Conservation (phyloP, 2,329 filamentous ascomycete genomes). For the Bipolaris victoriae region DNA sequence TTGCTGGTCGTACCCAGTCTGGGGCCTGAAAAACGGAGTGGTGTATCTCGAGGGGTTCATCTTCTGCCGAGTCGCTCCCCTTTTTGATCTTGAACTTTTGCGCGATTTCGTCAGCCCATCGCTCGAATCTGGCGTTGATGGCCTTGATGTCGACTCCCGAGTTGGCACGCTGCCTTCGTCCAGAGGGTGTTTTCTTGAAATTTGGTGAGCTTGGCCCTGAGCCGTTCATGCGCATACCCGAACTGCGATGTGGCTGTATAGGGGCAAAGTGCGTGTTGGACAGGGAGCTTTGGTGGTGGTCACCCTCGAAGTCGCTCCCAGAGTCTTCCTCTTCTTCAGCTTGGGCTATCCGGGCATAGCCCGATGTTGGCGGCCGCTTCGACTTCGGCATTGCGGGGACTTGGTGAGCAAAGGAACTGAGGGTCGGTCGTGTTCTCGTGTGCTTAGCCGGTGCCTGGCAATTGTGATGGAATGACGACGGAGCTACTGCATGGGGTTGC, state of each 20-base stretch:
- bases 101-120: conserved; percentile 98
- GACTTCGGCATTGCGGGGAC: conserved; percentile 37
- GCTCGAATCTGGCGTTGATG: conserved; percentile 92
- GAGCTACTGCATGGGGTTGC: conserved; percentile 27
- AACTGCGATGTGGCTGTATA: conserved; percentile 53
- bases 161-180: conserved; percentile 69
- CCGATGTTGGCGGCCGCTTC: conserved; percentile 54
- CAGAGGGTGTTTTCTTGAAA: conserved; percentile 27
- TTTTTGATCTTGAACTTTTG: conserved; percentile 91
- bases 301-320: conserved; percentile 50
- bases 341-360: conserved; percentile 60
- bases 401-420: conserved; percentile 4
- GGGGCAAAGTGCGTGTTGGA: conserved; percentile 54
- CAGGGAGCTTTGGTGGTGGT: conserved; percentile 45
- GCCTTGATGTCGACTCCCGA: conserved; percentile 97
- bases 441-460: conserved; percentile 16
- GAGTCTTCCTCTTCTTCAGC: conserved; percentile 57
- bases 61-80: conserved; percentile 73
- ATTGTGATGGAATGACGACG: conserved; percentile 36
- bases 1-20: conserved; percentile 81
- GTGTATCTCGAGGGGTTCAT: conserved; percentile 91
- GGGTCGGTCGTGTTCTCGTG: conserved; percentile 16
- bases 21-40: conserved; percentile 96
- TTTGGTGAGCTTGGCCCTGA: conserved; percentile 45
- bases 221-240: conserved; percentile 52